These are phyloP conservation scores for Syzygium syzygioides DNA, from an alignment of 441 rosid genomes.

Conservation along the genomic window DNA sequence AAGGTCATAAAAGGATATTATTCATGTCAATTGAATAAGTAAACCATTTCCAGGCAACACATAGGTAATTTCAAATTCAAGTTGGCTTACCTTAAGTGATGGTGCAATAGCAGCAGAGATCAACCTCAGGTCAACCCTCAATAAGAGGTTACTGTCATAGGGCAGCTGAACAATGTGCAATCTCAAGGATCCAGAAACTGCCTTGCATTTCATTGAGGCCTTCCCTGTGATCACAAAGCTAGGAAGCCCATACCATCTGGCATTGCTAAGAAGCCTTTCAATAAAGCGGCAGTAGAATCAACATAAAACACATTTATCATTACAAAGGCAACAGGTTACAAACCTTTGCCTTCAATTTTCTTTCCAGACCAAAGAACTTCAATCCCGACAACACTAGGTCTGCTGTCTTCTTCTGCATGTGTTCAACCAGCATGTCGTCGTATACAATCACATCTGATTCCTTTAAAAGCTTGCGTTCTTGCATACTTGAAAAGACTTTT, in stretches of 20 bases:
- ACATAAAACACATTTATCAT: background rate
- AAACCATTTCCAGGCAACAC: background rate
- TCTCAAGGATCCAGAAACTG: background rate
- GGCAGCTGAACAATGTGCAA: background rate
- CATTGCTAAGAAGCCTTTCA: too few relatives aligned
- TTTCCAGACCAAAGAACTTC: conserved; percentile 75
- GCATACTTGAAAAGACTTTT: conserved; percentile 51
- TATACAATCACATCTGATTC: conserved; percentile 60
- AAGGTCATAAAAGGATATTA: background rate
- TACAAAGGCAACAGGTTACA: conserved; percentile 38
- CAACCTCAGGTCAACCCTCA: background rate
- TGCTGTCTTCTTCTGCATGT: conserved; percentile 74
- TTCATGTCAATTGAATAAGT: background rate
- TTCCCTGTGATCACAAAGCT: too few relatives aligned
- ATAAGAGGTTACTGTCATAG: background rate
- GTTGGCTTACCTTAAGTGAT: background rate
- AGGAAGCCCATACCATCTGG: too few relatives aligned
- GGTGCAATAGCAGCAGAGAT: background rate
- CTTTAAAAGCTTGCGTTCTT: conserved; percentile 34
- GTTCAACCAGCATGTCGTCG: conserved; percentile 61
- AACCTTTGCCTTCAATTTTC: conserved; percentile 67
- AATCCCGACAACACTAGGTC: conserved; percentile 62
- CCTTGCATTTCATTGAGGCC: background rate
- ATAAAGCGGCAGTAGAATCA: too few relatives aligned
- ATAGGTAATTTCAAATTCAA: background rate